Conservation (phyloP, 2,329 filamentous ascomycete genomes). For the Trichophyton verrucosum region DNA sequence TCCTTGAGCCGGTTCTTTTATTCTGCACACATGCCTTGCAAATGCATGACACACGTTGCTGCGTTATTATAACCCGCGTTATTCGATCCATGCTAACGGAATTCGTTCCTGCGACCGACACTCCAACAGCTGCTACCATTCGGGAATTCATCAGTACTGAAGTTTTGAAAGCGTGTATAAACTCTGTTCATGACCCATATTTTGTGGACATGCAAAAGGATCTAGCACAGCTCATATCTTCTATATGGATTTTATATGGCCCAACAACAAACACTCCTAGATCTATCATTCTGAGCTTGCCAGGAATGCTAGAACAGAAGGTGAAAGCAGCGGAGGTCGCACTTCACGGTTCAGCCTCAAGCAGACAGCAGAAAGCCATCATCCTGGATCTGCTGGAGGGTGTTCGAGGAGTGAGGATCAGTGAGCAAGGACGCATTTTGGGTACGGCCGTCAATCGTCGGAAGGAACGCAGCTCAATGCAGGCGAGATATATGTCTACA, state of each 20-base stretch:
- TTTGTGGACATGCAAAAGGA: constrained; percentile 96
- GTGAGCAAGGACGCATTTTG: constrained; percentile 77
- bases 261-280: constrained; percentile 57
- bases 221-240: constrained; percentile 72
- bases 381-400: constrained; percentile 77
- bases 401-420: constrained; percentile 79
- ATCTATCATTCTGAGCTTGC: constrained; percentile 64
- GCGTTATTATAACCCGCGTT: constrained; percentile 72
- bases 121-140: constrained; percentile 51
- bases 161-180: constrained; percentile 79
- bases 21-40: constrained; percentile 86
- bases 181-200: constrained; percentile 84
- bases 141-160: constrained; percentile 83
- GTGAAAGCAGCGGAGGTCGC: constrained; percentile 54
- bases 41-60: constrained; percentile 81
- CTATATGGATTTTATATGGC: constrained; percentile 67
- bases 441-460: constrained; percentile 30
- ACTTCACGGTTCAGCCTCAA: constrained; percentile 42
- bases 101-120: constrained; percentile 44
- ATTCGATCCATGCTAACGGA: constrained; percentile 74
- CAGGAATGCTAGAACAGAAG: constrained; percentile 57
- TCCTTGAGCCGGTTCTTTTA: constrained; percentile 77
- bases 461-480: constrained; percentile 32
- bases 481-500: constrained; percentile 33
- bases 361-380: constrained; percentile 66